Evolutionary conservation across 208 protist species (phyloP), one percentile per base, ranked within the genome.

Genomic region (Wallacemonas rigidus): DNA sequence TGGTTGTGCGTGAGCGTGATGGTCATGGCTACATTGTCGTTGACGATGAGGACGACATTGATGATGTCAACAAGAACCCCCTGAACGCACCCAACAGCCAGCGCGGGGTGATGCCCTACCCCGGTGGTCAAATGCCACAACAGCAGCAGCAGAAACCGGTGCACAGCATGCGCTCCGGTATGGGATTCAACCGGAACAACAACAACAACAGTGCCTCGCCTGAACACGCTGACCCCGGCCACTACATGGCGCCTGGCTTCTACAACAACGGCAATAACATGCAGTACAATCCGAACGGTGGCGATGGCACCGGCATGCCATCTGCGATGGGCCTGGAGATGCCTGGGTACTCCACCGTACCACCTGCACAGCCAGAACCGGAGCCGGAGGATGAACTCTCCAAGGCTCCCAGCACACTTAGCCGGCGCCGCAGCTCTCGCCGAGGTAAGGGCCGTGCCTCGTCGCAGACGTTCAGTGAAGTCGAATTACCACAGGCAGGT

Each of bases 1-100:
- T 89, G 79, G 84, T 89, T 67, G 41, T 86, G 71, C 84, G 84
- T 36, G 84, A 89, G 77, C 75, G 75, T 35, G 69, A 77, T 3
- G 83, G 83, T 6, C 72, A 63, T 71, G 51, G 56, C 54, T 73
- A 73, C 47, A 73, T 68, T 14, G 81, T 77, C 71, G 58, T 71
- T 9, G 26, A 77, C 36, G 54, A 69, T 11, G 74, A 81, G 41
- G 75, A 73, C 11, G 67, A 71, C 51, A 61, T 50, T 48, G 67
- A 5, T 3, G 51, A 15, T 8, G 40, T 65, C 41, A 65, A 65
- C 60, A 65, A 65, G 60, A 65, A 65, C 43, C 60, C 60, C 60
- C 43, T 65, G 6, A 51, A 65, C 41, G 5, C 38, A 5, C 5
- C 41, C 8, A 41, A 45, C 26, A 43, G 8, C 1, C 56, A 62